Conservation (phyloP, 2,329 filamentous ascomycete genomes). For the Corinectria fuckeliana region DNA sequence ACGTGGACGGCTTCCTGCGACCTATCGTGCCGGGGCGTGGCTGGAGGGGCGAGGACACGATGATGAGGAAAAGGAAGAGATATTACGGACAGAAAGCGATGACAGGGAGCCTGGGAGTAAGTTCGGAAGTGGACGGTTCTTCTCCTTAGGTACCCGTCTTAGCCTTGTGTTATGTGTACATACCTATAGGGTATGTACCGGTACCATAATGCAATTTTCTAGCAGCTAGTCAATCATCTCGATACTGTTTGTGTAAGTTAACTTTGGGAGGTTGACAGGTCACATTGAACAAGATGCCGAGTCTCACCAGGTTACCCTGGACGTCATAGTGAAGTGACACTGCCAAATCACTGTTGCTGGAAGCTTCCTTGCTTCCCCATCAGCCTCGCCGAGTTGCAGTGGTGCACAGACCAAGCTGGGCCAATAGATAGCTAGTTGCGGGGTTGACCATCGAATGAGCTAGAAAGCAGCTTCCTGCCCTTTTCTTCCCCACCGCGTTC, state of each 20-base stretch:
- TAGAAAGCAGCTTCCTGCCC: constrained; percentile 47
- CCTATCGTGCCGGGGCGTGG: constrained; percentile 57
- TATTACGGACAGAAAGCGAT: constrained; percentile 28
- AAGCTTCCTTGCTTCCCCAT: too few relatives aligned
- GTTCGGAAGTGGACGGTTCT: constrained; percentile 15
- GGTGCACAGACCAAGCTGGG: constrained; percentile 24
- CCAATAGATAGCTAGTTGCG: constrained; percentile 42
- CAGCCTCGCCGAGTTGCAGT: constrained; percentile 25
- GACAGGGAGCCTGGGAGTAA: constrained; percentile 20
- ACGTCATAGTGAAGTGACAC: too few relatives aligned
- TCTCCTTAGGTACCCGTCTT: neutral
- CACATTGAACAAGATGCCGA: too few relatives aligned
- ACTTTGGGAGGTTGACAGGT: too few relatives aligned
- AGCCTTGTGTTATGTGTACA: neutral
- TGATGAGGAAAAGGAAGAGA: constrained; percentile 39
- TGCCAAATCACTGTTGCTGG: too few relatives aligned
- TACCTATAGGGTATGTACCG: too few relatives aligned
- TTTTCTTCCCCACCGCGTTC: constrained; percentile 42
- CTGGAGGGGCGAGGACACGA: constrained; percentile 51
- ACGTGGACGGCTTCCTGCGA: constrained; percentile 71
- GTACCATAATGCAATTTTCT: too few relatives aligned
- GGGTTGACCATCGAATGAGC: constrained; percentile 50
- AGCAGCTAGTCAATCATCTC: too few relatives aligned
- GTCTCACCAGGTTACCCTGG: too few relatives aligned
- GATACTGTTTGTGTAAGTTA: too few relatives aligned